Base-by-base conservation (phyloP, 2,329 filamentous ascomycete genomes). In the Diaporthe velutina region DNA sequence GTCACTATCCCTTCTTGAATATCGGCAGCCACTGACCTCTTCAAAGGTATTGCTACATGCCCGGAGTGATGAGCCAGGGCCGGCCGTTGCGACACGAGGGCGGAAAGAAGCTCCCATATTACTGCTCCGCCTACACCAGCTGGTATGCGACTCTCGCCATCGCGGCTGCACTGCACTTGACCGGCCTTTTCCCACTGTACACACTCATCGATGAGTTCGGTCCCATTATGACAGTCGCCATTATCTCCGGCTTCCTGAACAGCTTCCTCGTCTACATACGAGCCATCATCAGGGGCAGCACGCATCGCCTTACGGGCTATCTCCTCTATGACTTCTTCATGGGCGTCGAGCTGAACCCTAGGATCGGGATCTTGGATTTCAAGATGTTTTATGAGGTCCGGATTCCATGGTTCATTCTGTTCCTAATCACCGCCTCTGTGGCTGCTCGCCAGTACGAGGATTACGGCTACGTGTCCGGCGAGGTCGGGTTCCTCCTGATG, bases 151-250 rank as follows among this genome's bases (percentile, higher is more conserved):
- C 95, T 78, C 93, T 98, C 78, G 87, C 88, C 13, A 84, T 95
- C 45, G 91, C 93, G 50, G 86, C 90, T n/a, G 85, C 82, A 10
- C 90, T 98, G 70, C 97, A 99, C 85, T 91, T 94, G 81, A 93
- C 92, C 19, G 95, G 95, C 35, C 78, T 95, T 74, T 98, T 98
- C 89, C 94, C 93, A 77, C 88, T 99, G 67, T 97, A 98, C 86
- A 98, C 92, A 48, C 90, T 98, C 80, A 92, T 99, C 77, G 97
- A 99, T 82, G 94, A 98, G 84, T 99, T 99, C 78, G 97, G 97
- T 1, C 93, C 96, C 54, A 88, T 99, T 64, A 92, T 99, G 88
- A 95, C 93, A 55, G 97, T 99, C 15, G 95, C 96, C 76, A 98
- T 99, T 81, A 83, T 97, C 77, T 97, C 95, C n/a, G 96, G 96